phyloP scores from a whole-genome alignment of 441 rosid species.

The Eugenia klotzschiana region DNA sequence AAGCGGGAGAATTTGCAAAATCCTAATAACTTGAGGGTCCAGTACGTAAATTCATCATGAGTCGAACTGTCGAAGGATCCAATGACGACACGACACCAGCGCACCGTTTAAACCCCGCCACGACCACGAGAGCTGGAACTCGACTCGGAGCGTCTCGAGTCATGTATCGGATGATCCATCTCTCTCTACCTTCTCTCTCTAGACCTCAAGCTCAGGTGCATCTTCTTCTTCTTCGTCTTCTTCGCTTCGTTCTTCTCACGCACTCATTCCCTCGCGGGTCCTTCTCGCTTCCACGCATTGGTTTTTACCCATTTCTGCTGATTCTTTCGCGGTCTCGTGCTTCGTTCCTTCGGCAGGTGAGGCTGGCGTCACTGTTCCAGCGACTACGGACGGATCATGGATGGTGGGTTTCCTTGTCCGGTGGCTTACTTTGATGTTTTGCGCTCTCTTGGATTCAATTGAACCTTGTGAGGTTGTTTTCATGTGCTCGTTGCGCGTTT shows the following conservation, averaged over 20 bases:
- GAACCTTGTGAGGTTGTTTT: neutral
- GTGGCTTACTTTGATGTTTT: neutral
- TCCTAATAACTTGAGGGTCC: too few species aligned
- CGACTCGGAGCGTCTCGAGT: neutral
- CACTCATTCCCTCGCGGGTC: neutral
- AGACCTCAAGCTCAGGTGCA: constrained; percentile 39
- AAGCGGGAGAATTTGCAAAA: too few species aligned
- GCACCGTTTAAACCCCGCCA: neutral
- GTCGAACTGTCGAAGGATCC: too few species aligned
- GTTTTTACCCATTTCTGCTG: neutral
- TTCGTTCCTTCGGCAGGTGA: constrained; percentile 14
- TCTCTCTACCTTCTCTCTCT: constrained; percentile 16
- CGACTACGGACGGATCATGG: constrained; percentile 19
- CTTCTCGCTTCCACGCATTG: neutral
- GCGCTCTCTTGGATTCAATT: neutral
- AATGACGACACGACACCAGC: neutral
- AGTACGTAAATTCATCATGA: too few species aligned
- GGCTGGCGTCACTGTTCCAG: constrained; percentile 16
- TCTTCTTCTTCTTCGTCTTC: neutral
- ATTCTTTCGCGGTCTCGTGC: neutral
- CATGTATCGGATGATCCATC: constrained; percentile 27
- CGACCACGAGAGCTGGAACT: neutral
- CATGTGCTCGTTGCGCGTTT: neutral
- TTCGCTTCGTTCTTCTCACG: neutral
- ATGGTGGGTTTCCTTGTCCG: constrained; percentile 26